Base-by-base conservation (phyloP, 768 basidiomycete genomes). In the Trametes sanguinea region DNA sequence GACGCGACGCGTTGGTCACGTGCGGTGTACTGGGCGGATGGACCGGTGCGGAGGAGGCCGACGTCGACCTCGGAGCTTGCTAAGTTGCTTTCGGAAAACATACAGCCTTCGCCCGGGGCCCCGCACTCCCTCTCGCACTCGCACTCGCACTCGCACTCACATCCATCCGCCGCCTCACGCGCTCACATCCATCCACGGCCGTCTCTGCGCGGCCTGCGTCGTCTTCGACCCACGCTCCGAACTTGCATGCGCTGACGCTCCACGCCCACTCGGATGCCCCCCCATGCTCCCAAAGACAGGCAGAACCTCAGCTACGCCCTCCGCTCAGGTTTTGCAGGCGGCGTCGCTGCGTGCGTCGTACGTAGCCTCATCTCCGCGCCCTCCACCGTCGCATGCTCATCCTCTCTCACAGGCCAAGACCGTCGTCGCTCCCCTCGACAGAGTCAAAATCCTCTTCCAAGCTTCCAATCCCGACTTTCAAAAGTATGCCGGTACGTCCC, bases 401-500 rank as follows among this genome's bases (percentile, higher is more conserved):
- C 11, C 29, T 48, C 16, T 9, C 32, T 45, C 48, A 43, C 65
- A 96, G 95, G 94, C 95, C 51, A 96, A 96, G 77, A 94, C 94
- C 11, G 89, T 88, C 35, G 92, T 97, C 46, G 97, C 97, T 17
- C 97, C 97, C 3, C 83, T 99, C 51, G 97, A 99, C 74, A 83
- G 97, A 72, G 95, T 99, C 68, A 99, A 99, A 78, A 99, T 99
- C 69, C 87, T 99, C 51, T 97, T 98, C 72, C 96, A 99, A 74
- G 94, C 97, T 0, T 93, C 93, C 6, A 97, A 96, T 74, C 91
- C 92, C 7, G 96, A 98, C 61, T 99, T 91, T 72, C 83, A 85
- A 72, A 92, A 94, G 74, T 98, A 95, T 77, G 85, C 95, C 60
- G 95, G 95, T 93, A 61, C 60, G 85, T 69, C 13, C 40, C 17